Base-by-base conservation (phyloP, 1,284 basidiomycete species). In the Violaceomyces palustris region DNA sequence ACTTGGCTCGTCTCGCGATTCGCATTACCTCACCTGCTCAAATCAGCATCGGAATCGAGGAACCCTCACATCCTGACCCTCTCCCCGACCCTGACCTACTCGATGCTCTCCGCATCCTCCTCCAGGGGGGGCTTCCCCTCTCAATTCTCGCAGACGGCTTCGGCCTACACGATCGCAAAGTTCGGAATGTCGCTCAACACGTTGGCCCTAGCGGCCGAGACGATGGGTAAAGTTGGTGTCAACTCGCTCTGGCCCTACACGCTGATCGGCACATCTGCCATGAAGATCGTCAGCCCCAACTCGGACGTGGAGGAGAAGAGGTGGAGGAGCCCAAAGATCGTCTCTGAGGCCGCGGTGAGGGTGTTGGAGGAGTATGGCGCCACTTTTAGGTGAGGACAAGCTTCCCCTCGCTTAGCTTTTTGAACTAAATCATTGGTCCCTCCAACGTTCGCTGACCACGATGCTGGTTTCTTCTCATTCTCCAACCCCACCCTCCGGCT, bases 41-140 rank as follows among this genome's bases (percentile, higher is more conserved):
- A 29, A 3, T 66, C 65, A 0, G 45, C 58, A 3, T n/a, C 23
- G 0, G 30, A 30, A 1, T 35, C 32, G 1, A 44, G 56, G 25
- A 73, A 72, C 35, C 72, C 72, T 1, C 72, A 74, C 47, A 62
- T 74, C 24, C 42, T 74, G 2, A 71, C 69, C 10, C 53, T 74
- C 8, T 58, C 62, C 0, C 72, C 72, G 0, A 72, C 72, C 0
- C 42, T 74, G 5, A 45, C 27, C 27, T 60, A 55, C 28, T 46
- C 52, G 27, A 60, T 59, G 8, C 50, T 60, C 22, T 50, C 51
- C 15, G 32, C 41, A 6, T 40, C 8, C 19, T 8, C 27, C 10
- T 7, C 14, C 29, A 6, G 18, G 7, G 40, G 53, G 11, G 51
- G 50, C 35, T 61, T 44, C 33, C 52, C 62, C 3, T 35, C 39